Conservation (phyloP, 306 rosid genomes). For the Hippophae gyantsensis region DNA sequence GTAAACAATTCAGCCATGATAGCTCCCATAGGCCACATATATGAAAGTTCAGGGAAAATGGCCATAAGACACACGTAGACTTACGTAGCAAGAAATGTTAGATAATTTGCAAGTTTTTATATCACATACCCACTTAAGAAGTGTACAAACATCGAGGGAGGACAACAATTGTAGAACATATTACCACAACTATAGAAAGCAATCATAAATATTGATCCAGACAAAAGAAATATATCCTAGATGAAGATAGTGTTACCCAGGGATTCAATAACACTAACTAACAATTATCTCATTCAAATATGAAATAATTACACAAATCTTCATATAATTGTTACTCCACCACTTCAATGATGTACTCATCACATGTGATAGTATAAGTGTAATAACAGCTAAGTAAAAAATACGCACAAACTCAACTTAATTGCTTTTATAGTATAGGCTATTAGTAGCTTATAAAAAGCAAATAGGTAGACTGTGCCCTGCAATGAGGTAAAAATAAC, state of each 20-base stretch:
- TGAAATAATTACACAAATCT: conserved; percentile 29
- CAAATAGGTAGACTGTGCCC: conserved; percentile 50
- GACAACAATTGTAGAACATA: conserved; percentile 51
- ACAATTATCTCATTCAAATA: conserved; percentile 47
- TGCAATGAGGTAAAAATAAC: conserved; percentile 21
- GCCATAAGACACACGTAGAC: too few relatives aligned
- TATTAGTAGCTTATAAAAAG: conserved; percentile 40
- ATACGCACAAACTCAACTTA: conserved; percentile 35
- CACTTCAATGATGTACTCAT: conserved; percentile 36
- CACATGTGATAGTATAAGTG: conserved; percentile 25
- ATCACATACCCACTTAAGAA: conserved; percentile 80
- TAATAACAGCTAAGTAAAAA: conserved; percentile 24
- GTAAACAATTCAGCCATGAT: conserved; percentile 87
- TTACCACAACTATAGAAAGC: conserved; percentile 33
- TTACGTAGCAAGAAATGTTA: too few relatives aligned
- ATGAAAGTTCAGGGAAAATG: conserved; percentile 13
- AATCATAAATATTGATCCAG: conserved; percentile 25
- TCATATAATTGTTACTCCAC: conserved; percentile 24
- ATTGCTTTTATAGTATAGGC: conserved; percentile 33
- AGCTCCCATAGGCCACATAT: conserved; percentile 99
- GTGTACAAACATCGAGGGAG: conserved; percentile 44
- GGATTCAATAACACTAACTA: conserved; percentile 24
- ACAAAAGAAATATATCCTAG: conserved; percentile 28
- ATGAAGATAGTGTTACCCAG: conserved; percentile 29
- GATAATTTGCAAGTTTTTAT: not conserved